phyloP scores from a whole-genome alignment of 169 alveolate species.

The Plasmodium knowlesi region DNA sequence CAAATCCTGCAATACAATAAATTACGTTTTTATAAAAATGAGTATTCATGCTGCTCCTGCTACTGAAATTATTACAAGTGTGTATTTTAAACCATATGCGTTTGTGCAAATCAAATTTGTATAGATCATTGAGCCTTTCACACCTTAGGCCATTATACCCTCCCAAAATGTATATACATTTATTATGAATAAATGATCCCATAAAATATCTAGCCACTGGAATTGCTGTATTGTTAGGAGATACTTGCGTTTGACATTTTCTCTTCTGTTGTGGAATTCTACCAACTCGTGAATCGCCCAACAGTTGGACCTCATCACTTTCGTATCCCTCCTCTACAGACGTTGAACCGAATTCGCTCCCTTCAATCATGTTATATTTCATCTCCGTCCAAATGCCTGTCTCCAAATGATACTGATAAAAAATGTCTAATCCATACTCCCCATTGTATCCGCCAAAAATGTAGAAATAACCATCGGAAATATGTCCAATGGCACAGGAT shows the following conservation, averaged over 20 bases:
- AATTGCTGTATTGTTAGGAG: neutral
- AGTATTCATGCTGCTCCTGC: slow-evolving; percentile 14
- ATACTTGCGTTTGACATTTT: neutral
- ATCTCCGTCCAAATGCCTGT: slow-evolving; percentile 45
- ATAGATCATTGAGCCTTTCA: slow-evolving; percentile 15
- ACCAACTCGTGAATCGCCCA: neutral
- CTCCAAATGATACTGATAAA: slow-evolving; percentile 37
- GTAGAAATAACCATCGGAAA: slow-evolving; percentile 39
- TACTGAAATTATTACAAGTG: slow-evolving; percentile 15
- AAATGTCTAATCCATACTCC: slow-evolving; percentile 2
- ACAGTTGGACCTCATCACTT: neutral
- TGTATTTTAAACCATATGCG: slow-evolving; percentile 20
- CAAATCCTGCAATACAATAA: slow-evolving; percentile 40
- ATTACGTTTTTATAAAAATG: slow-evolving; percentile 49
- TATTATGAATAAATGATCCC: slow-evolving; percentile 24
- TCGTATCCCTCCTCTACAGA: neutral
- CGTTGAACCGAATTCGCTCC: neutral
- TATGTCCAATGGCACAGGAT: slow-evolving; percentile 24
- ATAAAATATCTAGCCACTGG: slow-evolving; percentile 29
- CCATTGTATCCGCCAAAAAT: slow-evolving; percentile 52
- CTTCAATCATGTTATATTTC: slow-evolving; percentile 10
- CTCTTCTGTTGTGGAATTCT: neutral
- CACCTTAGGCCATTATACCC: slow-evolving; percentile 12
- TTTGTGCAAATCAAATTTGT: slow-evolving; percentile 34
- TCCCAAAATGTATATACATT: slow-evolving; percentile 35